phyloP scores from a whole-genome alignment of 2,329 filamentous ascomycete genomes.

The Penicillium concentricum region DNA sequence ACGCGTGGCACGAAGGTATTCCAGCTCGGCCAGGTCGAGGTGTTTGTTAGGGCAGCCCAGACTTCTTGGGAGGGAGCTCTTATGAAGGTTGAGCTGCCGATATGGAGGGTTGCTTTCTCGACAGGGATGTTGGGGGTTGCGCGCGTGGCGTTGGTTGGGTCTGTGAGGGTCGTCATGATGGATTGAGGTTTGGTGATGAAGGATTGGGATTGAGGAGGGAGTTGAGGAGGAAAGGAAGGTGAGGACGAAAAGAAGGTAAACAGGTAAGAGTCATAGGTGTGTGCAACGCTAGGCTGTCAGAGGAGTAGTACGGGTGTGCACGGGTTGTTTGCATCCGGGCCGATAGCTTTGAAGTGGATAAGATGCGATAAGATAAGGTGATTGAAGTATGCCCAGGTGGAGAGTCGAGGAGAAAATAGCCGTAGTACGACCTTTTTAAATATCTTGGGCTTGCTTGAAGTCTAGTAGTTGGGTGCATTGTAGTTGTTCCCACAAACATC shows the following conservation, averaged over 20 bases:
- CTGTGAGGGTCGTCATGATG: constrained; percentile 11
- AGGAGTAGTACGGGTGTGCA: neutral
- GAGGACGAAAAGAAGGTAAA: too few relatives aligned
- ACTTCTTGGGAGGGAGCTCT: constrained; percentile 43
- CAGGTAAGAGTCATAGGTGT: neutral
- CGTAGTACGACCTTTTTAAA: neutral
- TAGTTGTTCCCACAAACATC: too few relatives aligned
- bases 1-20: constrained; percentile 49
- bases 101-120: constrained; percentile 29
- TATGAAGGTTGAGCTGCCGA: constrained; percentile 39
- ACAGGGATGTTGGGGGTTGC: constrained; percentile 34
- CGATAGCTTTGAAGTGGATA: neutral
- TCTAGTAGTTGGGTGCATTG: neutral
- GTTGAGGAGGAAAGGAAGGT: neutral
- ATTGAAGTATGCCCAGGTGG: neutral
- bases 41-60: constrained; percentile 46
- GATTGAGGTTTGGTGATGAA: neutral
- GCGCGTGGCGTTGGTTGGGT: constrained; percentile 24
- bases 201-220: neutral
- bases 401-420: neutral
- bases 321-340: neutral
- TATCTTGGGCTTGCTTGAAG: neutral
- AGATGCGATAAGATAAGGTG: neutral
- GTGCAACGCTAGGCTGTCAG: neutral
- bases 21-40: constrained; percentile 49